Base-by-base conservation (phyloP, 371 early-diverging fungal genomes). In the Antonospora locustae region DNA sequence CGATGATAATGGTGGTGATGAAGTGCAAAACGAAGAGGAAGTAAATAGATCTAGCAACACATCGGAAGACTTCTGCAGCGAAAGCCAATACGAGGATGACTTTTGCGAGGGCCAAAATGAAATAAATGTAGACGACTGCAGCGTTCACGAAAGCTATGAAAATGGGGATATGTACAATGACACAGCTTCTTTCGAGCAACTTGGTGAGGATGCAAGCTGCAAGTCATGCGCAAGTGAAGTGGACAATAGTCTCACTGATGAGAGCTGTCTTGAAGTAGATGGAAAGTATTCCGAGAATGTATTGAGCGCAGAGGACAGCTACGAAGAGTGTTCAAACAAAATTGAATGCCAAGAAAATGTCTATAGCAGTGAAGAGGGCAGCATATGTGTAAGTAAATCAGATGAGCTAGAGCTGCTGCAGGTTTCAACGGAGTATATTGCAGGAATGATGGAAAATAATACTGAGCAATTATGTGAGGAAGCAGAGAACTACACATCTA, bases 41-140 rank as follows among this genome's bases (percentile, higher is more conserved):
- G 57, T 27, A 34, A 29, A 4, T 11, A 46, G 45, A 1, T 23
- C 48, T 5, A 45, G 49, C 36, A 43, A 29, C 29, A 38, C 44
- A 45, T 60, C 54, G 41, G 47, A 53, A 20, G 60, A 69, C 27
- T 57, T 55, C 39, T 55, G 57, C 30, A 66, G 59, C 43, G 55
- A 58, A 14, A 55, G 53, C 6, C 62, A 71, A 34, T 58, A 63
- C 12, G 62, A 52, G 17, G 43, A 24, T n/a, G 34, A 48, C 7
- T 40, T 36, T 14, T 37, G 48, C 16, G 60, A 51, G 29, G 57
- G 58, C 23, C 45, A 66, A 17, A 37, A 54, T 24, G 63, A 58
- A 16, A 48, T 37, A 17, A 49, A 60, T 17, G 32, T 59, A 16
- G 52, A 47, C 24, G 61, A 58, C 3, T 52, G 54, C 9, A 62